Conservation (phyloP, 768 basidiomycete species). For the Scleroderma citrinum region DNA sequence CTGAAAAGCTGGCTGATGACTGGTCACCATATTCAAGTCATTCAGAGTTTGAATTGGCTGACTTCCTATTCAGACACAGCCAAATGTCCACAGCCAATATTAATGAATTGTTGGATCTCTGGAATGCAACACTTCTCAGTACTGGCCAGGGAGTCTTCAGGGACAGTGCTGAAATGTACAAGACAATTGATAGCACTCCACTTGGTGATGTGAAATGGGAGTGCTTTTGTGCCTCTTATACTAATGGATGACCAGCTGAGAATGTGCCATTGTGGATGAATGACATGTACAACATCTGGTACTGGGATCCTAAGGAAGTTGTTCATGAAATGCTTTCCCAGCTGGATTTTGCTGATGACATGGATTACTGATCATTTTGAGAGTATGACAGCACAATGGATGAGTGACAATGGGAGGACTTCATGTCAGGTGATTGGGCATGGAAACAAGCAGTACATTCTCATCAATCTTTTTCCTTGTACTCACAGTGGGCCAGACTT, state of each 20-base stretch:
- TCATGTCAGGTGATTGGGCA: slow-evolving; percentile 12
- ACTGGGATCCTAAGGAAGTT: slow-evolving; percentile 12
- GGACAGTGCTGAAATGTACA: slow-evolving; percentile 15
- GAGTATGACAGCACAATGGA: slow-evolving; percentile 5
- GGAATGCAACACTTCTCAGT: slow-evolving; percentile 12
- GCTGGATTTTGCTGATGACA: slow-evolving; percentile 15
- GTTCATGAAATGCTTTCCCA: slow-evolving; percentile 16
- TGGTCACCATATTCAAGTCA: neutral
- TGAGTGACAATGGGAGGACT: neutral
- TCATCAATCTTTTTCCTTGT: neutral
- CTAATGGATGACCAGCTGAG: slow-evolving; percentile 8
- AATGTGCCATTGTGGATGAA: slow-evolving; percentile 23
- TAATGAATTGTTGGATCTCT: slow-evolving; percentile 19
- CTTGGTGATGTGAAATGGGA: slow-evolving; percentile 27
- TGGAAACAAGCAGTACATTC: slow-evolving; percentile 9
- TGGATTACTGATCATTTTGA: slow-evolving; percentile 13
- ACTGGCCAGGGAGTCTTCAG: slow-evolving; percentile 14
- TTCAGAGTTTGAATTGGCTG: neutral
- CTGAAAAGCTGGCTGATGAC: neutral
- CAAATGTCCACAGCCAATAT: slow-evolving; percentile 22
- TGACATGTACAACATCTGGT: slow-evolving; percentile 23
- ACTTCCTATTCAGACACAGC: slow-evolving; percentile 7
- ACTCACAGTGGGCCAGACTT: neutral
- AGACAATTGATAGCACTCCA: slow-evolving; percentile 20
- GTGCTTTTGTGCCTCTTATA: slow-evolving; percentile 13